Conservation (phyloP, 2,329 filamentous ascomycete genomes). For the Didymella exigua region DNA sequence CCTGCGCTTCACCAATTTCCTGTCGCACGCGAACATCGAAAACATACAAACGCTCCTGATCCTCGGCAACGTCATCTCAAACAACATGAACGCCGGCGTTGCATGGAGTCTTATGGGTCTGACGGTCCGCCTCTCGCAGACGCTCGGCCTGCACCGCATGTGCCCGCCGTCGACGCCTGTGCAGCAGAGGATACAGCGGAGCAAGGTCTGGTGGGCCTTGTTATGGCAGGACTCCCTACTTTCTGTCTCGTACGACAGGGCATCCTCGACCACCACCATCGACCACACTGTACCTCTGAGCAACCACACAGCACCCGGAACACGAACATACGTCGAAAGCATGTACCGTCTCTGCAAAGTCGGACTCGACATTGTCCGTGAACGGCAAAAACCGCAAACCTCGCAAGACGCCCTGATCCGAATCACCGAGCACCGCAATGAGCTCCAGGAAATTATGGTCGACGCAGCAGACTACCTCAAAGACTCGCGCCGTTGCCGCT, state of each 20-base stretch:
- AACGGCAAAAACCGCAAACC: slow-evolving; percentile 60
- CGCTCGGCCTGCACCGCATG: slow-evolving; percentile 64
- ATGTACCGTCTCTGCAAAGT: slow-evolving; percentile 63
- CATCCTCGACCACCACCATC: slow-evolving; percentile 62
- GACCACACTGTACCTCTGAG: slow-evolving; percentile 51
- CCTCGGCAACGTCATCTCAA: slow-evolving; percentile 66
- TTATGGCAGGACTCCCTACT: slow-evolving; percentile 69
- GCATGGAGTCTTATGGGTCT: slow-evolving; percentile 65
- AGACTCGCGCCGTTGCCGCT: slow-evolving; percentile 56
- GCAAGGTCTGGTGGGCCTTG: slow-evolving; percentile 62
- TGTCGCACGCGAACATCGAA: slow-evolving; percentile 65
- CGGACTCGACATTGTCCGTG: slow-evolving; percentile 65
- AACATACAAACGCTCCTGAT: slow-evolving; percentile 67
- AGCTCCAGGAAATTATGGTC: slow-evolving; percentile 63
- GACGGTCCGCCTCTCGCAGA: slow-evolving; percentile 65
- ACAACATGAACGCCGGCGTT: slow-evolving; percentile 69
- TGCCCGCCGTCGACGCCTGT: slow-evolving; percentile 59
- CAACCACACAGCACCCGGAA: slow-evolving; percentile 53
- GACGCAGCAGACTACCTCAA: slow-evolving; percentile 64
- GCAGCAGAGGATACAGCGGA: slow-evolving; percentile 50
- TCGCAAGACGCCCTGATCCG: slow-evolving; percentile 59
- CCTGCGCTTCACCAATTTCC: slow-evolving; percentile 66
- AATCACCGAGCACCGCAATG: slow-evolving; percentile 63
- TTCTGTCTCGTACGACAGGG: slow-evolving; percentile 67
- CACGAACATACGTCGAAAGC: slow-evolving; percentile 63